A percentile compares a stretch with the other conserved stretches of the same genome.
Conservation (phyloP, 306 rosid species). For the Quercus mongolica region DNA sequence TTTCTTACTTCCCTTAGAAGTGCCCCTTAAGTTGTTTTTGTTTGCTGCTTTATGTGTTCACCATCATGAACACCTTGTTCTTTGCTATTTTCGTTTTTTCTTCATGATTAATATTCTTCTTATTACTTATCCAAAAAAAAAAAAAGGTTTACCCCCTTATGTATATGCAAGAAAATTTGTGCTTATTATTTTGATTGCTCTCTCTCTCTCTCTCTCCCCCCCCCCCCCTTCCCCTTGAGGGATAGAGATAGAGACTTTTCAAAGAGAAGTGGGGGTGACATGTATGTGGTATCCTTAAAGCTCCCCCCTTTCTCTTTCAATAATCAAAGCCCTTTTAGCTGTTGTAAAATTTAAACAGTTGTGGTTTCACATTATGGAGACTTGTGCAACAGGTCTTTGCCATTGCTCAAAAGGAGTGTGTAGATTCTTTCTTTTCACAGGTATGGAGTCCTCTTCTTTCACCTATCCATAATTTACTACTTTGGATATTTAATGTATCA, state of each 20-base stretch:
- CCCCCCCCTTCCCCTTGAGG: no score
- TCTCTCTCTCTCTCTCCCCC: no score
- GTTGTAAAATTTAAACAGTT: neutral
- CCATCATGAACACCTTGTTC: no score
- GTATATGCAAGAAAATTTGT: neutral
- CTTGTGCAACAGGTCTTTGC: constrained; percentile 75
- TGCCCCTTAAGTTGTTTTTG: no score
- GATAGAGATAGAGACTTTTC: neutral
- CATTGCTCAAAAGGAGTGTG: constrained; percentile 74
- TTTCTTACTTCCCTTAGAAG: no score
- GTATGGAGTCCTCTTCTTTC: constrained; percentile 34
- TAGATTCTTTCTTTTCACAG: constrained; percentile 96
- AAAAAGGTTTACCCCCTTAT: neutral
- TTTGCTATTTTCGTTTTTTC: no score
- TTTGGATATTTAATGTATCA: constrained; percentile 11
- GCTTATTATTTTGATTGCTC: neutral
- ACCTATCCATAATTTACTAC: constrained; percentile 1
- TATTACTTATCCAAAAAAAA: no score
- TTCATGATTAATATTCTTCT: no score
- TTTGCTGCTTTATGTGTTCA: no score
- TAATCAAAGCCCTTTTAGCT: neutral
- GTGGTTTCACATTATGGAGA: constrained; percentile 18
- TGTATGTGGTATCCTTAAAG: neutral
- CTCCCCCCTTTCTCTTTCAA: neutral
- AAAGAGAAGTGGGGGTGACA: neutral